Base-by-base conservation (phyloP, 805 yeast genomes). In the Pichia kluyveri region DNA sequence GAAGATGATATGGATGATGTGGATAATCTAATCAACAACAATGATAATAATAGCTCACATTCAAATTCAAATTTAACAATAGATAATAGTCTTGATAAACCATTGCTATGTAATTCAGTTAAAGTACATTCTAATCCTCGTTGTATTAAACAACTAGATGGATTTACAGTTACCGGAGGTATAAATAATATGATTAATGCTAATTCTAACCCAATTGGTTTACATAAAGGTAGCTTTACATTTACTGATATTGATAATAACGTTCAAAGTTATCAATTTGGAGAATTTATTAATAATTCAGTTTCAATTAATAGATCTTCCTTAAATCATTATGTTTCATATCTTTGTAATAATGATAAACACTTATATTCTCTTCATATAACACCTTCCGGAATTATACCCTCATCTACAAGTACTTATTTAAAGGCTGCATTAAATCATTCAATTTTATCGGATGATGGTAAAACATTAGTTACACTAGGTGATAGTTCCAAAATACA, bases 261-360 rank as follows among this genome's bases (percentile, higher is more conserved):
- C 2, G 37, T 34, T 8, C 17, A 34, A 10, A 15, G 8, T 15
- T 15, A 34, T 28, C 76, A 76, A 46, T 66, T 88, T 46, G 96
- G 97, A 0, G 84, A 84, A 34, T 79, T 82, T 66, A 88, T 90
- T 56, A 89, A 88, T 63, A 89, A 89, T 63, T 79, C 86, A 43
- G 95, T 88, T 30, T 66, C 80, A 0, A 58, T 83, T 28, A 68
- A 75, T 58, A 72, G 69, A 48, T 51, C 62, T 14, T 60, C 76
- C 5, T 68, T 70, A 23, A 43, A 18, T 40, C 70, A 71, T 40
- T 82, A 73, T 59, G 69, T 71, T 41, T 76, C 90, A 1, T 75
- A 78, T 51, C 77, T 86, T 23, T 89, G 96, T 64, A 90, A 89
- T 62, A 90, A 90, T 62, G 98, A 90, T 62, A 76, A 79, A 40